Conservation (phyloP, 495 filamentous ascomycete species). For the Penicillium psychrofluorescens region DNA sequence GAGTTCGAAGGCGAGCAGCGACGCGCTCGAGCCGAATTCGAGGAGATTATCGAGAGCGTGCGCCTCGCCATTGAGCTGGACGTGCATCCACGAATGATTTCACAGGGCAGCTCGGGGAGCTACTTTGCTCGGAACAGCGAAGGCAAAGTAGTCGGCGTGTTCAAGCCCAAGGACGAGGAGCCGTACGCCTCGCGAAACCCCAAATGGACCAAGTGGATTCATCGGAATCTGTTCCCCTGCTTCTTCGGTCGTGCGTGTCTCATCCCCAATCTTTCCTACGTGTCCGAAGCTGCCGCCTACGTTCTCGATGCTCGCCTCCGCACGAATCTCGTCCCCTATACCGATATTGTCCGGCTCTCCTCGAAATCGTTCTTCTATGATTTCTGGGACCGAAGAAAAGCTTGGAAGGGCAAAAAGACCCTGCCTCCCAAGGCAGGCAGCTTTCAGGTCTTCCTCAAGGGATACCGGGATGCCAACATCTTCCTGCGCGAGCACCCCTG, state of each 20-base stretch:
- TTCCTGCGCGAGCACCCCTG: constrained; percentile 94
- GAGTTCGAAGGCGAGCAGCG: constrained; percentile 45
- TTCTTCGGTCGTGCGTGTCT: constrained; percentile 94
- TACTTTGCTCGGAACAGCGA: constrained; percentile 92
- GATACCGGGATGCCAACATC: constrained; percentile 92
- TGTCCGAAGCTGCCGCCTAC: constrained; percentile 96
- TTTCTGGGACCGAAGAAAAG: constrained; percentile 88
- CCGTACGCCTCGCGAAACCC: constrained; percentile 89
- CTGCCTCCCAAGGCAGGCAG: constrained; percentile 91
- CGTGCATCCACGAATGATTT: constrained; percentile 89
- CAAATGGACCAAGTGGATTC: constrained; percentile 96
- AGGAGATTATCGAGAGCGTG: constrained; percentile 85
- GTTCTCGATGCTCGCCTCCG: constrained; percentile 84
- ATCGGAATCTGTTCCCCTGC: constrained; percentile 90
- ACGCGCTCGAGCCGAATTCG: constrained; percentile 74
- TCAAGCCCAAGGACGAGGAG: constrained; percentile 99
- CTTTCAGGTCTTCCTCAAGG: constrained; percentile 95
- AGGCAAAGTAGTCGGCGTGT: constrained; percentile 92
- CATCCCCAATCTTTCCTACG: constrained; percentile 98
- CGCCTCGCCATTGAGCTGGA: constrained; percentile 82
- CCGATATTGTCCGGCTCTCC: constrained; percentile 86
- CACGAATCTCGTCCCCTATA: constrained; percentile 92
- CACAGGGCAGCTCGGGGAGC: constrained; percentile 92
- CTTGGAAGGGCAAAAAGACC: constrained; percentile 76
- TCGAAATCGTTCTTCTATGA: constrained; percentile 98